These are phyloP conservation scores for Pseudohyphozyma bogoriensis DNA, from an alignment of 768 basidiomycete species.

Conservation along the genomic window DNA sequence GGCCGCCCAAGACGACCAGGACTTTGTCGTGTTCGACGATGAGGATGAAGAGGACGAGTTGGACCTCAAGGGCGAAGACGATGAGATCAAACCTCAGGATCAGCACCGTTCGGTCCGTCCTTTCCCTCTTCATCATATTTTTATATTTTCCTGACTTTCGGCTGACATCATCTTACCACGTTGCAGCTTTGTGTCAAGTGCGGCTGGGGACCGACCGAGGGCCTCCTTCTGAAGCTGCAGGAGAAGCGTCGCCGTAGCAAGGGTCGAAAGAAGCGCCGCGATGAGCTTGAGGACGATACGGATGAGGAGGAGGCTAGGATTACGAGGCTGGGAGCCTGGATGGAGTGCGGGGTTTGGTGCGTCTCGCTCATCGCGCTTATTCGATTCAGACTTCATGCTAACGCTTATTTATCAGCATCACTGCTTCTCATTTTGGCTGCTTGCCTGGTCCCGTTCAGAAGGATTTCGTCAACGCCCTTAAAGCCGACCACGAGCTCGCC, in stretches of 20 bases:
- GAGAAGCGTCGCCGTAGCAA: not conserved
- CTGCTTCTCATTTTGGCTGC: constrained; percentile 20
- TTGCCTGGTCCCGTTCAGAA: constrained; percentile 5
- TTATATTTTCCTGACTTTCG: not conserved
- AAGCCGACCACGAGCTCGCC: constrained; percentile 7
- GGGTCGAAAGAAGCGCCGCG: constrained; percentile 8
- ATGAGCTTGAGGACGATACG: constrained; percentile 13
- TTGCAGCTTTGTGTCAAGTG: constrained; percentile 8
- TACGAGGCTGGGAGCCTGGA: constrained; percentile 19
- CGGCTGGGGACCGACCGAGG: not conserved
- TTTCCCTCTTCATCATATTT: not conserved
- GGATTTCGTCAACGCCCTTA: constrained; percentile 5
- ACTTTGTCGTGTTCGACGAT: not conserved
- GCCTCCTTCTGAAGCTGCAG: not conserved
- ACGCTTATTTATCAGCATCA: constrained; percentile 1
- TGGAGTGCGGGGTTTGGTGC: constrained; percentile 28
- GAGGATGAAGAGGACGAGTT: not conserved
- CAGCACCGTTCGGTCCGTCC: constrained; percentile 2
- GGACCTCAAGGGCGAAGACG: constrained; percentile 1
- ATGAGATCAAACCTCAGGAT: constrained; percentile 6
- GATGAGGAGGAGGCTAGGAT: constrained; percentile 11
- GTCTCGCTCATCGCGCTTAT: not conserved
- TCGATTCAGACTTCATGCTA: not conserved
- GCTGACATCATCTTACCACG: not conserved
- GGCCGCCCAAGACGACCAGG: not conserved